These are phyloP conservation scores for Fraxinus greggii DNA, from an alignment of 305 asterid genomes.

Conservation along the genomic window DNA sequence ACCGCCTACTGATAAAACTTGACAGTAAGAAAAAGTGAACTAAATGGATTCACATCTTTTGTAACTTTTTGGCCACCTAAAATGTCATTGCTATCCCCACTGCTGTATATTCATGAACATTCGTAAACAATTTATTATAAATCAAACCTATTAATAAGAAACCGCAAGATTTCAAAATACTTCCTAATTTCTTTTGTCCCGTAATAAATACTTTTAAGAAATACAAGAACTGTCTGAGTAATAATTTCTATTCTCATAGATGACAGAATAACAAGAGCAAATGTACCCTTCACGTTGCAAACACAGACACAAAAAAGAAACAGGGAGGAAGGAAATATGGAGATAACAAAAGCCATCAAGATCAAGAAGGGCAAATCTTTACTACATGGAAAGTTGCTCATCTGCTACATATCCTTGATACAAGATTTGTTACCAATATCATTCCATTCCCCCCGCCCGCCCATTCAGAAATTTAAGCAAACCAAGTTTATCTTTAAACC, in stretches of 20 bases:
- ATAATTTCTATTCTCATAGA: not conserved
- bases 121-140: not conserved
- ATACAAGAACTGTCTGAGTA: not conserved
- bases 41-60: not conserved
- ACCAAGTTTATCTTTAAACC: not conserved
- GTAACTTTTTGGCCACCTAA: not conserved
- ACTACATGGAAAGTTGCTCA: not conserved
- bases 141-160: not conserved
- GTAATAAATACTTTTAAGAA: not conserved
- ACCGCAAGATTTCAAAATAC: not conserved
- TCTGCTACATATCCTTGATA: not conserved
- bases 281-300: not conserved
- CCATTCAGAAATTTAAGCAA: not conserved
- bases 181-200: not conserved
- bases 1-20: not conserved
- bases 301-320: not conserved
- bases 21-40: not conserved
- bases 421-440: not conserved
- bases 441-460: not conserved
- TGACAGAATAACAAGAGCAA: not conserved
- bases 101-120: not conserved
- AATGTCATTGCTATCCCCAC: slow-evolving; percentile 4
- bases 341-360: not conserved
- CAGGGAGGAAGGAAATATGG: not conserved
- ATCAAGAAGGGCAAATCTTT: not conserved